These are phyloP conservation scores for Prosopis cineraria DNA, from an alignment of 306 rosid species.

Conservation along the genomic window DNA sequence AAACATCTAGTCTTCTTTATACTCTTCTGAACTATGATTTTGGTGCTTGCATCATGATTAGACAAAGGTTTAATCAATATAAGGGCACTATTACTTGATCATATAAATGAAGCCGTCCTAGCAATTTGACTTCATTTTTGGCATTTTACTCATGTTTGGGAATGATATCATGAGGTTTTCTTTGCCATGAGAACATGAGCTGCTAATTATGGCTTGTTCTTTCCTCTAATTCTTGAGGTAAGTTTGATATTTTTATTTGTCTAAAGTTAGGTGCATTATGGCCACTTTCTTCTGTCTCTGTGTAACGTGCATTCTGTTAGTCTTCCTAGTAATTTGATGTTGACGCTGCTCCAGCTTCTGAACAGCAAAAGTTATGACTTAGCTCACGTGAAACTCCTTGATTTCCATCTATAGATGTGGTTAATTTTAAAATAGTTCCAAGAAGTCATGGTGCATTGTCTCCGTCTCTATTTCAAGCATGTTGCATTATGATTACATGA, in stretches of 20 bases:
- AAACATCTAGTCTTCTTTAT: slow-evolving; percentile 25
- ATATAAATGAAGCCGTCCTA: slow-evolving; percentile 26
- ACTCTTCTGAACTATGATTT: slow-evolving; percentile 20
- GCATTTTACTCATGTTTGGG: slow-evolving; percentile 18
- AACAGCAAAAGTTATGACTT: slow-evolving; percentile 11
- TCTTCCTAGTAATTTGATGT: slow-evolving; percentile 21
- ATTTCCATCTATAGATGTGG: slow-evolving; percentile 17
- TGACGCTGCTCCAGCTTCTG: slow-evolving; percentile 26
- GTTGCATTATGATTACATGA: slow-evolving; percentile 26
- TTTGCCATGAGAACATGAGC: slow-evolving; percentile 9
- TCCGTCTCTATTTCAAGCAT: slow-evolving; percentile 32
- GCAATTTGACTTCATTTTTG: slow-evolving; percentile 27
- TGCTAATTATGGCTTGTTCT: slow-evolving; percentile 28
- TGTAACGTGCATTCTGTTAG: slow-evolving; percentile 6
- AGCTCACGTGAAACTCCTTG: slow-evolving; percentile 17
- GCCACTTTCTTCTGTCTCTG: slow-evolving; percentile 25
- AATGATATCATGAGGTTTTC: slow-evolving; percentile 25
- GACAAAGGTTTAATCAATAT: slow-evolving; percentile 29
- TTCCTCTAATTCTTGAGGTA: slow-evolving; percentile 23
- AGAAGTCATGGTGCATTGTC: background rate
- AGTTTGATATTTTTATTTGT: slow-evolving; percentile 23
- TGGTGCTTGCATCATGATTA: slow-evolving; percentile 31
- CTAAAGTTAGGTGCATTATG: slow-evolving; percentile 3
- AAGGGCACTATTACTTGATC: slow-evolving; percentile 23
- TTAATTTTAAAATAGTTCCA: slow-evolving; percentile 23